A percentile compares a stretch with the other conserved stretches of the same genome.
Evolutionary conservation across 441 rosid genomes (phyloP).

Genomic region (Erodium chrysanthum): DNA sequence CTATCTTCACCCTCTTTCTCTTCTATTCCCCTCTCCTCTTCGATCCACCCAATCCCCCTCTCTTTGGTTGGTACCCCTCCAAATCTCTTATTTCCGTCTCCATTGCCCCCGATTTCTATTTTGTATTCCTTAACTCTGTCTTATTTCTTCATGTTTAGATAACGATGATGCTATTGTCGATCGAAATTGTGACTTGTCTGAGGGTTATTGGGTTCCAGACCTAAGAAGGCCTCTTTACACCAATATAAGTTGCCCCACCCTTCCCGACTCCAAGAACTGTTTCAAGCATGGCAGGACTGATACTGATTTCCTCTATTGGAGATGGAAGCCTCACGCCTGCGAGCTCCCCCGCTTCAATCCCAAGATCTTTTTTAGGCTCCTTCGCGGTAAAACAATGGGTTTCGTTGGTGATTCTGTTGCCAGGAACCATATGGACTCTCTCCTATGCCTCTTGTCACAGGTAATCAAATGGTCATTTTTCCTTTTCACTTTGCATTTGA

Average conservation of each 20-base stretch:
- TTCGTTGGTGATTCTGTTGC: conserved; percentile 87
- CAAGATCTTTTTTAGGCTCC: conserved; percentile 37
- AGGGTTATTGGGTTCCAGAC: conserved; percentile 68
- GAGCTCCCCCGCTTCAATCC: conserved; percentile 59
- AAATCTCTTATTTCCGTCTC: neutral
- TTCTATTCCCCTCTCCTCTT: conserved; percentile 25
- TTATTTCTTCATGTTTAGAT: neutral
- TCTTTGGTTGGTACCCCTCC: neutral
- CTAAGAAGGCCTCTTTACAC: conserved; percentile 40
- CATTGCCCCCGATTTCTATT: neutral
- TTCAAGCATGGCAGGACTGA: conserved; percentile 58
- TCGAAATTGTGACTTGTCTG: conserved; percentile 43
- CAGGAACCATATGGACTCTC: conserved; percentile 75
- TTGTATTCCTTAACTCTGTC: too few relatives aligned
- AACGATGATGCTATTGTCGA: conserved; percentile 18
- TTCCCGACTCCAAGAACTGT: conserved; percentile 66
- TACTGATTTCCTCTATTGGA: conserved; percentile 57
- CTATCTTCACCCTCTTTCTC: conserved; percentile 36
- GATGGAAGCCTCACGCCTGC: conserved; percentile 80
- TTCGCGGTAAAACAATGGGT: conserved; percentile 61
- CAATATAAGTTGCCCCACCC: conserved; percentile 49
- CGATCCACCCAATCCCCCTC: neutral
- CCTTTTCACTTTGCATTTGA: too few relatives aligned
- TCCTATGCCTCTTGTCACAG: conserved; percentile 72
- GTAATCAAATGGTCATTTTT: conserved; percentile 19